phyloP scores from a whole-genome alignment of 345 rosid genomes.

The Pistacia integerrima region DNA sequence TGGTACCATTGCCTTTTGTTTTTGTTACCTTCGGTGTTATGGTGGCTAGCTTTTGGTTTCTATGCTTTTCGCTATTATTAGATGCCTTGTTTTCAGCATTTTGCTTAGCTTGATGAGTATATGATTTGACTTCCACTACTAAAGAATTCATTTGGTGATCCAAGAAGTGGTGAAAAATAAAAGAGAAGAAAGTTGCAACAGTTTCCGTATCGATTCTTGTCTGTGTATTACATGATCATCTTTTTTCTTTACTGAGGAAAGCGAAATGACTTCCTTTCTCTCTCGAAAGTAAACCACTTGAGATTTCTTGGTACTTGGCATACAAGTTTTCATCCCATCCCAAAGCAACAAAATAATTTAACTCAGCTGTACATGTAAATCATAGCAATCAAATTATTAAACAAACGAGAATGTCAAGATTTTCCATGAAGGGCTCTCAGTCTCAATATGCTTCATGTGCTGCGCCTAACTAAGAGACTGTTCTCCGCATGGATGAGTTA shows the following conservation, averaged over 20 bases:
- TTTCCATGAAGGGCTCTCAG: conserved; percentile 21
- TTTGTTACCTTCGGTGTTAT: conserved; percentile 12
- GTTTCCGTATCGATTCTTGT: no score
- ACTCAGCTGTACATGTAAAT: no score
- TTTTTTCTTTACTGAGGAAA: no score
- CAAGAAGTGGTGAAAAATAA: neutral
- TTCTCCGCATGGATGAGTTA: neutral
- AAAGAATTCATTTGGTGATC: conserved; percentile 4
- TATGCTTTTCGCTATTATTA: neutral
- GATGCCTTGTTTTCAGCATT: conserved; percentile 2
- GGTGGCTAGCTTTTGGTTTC: conserved; percentile 11
- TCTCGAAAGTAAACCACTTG: no score
- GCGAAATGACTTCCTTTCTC: no score
- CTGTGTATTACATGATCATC: no score
- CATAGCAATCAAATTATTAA: neutral
- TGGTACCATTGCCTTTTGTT: neutral
- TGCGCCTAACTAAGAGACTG: neutral
- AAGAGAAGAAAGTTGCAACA: no score
- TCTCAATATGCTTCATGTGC: conserved; percentile 13
- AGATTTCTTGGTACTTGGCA: no score
- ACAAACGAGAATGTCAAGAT: conserved; percentile 24
- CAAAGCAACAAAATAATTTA: no score
- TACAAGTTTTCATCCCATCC: no score
- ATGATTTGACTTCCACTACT: neutral
- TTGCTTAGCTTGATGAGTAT: neutral